These are phyloP conservation scores for Boletus vinaceobasis DNA, from an alignment of 768 basidiomycete genomes.

Conservation along the genomic window DNA sequence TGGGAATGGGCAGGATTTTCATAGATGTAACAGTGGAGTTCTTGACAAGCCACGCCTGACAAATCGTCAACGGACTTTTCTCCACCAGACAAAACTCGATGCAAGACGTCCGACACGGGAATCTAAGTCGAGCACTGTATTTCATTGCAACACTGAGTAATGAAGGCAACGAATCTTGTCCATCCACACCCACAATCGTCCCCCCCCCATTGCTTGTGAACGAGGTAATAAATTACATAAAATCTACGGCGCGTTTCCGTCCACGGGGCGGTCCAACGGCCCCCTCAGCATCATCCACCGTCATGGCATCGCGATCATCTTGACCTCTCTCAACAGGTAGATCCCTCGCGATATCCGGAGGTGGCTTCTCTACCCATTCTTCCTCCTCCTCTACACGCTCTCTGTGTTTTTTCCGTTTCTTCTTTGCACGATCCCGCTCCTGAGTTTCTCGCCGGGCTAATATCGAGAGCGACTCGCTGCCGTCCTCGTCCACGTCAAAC, in stretches of 20 bases:
- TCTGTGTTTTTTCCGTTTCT: constrained; percentile 40
- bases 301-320: constrained; percentile 6
- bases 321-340: constrained; percentile 20
- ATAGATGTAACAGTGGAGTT: background rate
- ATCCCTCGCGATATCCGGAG: constrained; percentile 46
- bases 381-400: constrained; percentile 45
- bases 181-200: too few relatives aligned
- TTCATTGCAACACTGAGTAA: background rate
- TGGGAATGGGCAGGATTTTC: background rate
- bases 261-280: constrained; percentile 34
- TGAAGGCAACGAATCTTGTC: too few relatives aligned
- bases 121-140: background rate
- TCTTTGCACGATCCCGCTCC: constrained; percentile 37
- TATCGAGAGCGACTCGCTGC: constrained; percentile 35
- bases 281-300: constrained; percentile 15
- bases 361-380: constrained; percentile 65
- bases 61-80: too few relatives aligned
- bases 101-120: background rate
- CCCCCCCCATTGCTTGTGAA: too few relatives aligned
- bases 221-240: constrained; percentile 45
- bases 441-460: constrained; percentile 31
- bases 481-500: constrained; percentile 73
- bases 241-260: constrained; percentile 73
- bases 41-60: background rate
- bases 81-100: background rate